Percentiles rank a stretch among this genome's conserved stretches.
Conservation (phyloP, 2,329 filamentous ascomycete genomes). For the Coniochaeta sp. region DNA sequence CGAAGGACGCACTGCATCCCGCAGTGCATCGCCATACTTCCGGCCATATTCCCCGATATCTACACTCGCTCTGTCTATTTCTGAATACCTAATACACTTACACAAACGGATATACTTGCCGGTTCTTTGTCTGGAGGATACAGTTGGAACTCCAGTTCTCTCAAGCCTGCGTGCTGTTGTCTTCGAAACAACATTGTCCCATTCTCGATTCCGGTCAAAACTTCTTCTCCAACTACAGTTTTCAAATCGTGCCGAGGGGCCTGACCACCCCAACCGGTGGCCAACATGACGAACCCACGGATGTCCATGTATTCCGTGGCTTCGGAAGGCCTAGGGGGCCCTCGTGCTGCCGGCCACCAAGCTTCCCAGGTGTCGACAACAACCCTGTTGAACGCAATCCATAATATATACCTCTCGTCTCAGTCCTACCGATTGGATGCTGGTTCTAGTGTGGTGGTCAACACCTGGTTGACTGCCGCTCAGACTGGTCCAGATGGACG, state of each 20-base stretch:
- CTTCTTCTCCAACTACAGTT: not conserved
- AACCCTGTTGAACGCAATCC: slow-evolving; percentile 83
- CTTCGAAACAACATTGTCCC: not conserved
- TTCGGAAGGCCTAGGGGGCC: slow-evolving; percentile 54
- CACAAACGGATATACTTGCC: too few relatives aligned
- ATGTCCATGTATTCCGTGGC: slow-evolving; percentile 64
- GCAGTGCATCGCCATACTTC: not conserved
- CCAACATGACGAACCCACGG: slow-evolving; percentile 50
- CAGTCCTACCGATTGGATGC: slow-evolving; percentile 84
- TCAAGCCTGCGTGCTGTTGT: not conserved
- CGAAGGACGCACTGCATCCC: not conserved
- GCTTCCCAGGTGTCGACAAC: slow-evolving; percentile 83
- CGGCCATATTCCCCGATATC: not conserved
- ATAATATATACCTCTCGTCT: slow-evolving; percentile 77
- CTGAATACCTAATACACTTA: not conserved
- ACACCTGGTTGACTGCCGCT: slow-evolving; percentile 85
- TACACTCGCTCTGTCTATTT: slow-evolving; percentile 7
- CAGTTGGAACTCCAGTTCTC: too few relatives aligned
- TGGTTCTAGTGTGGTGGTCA: slow-evolving; percentile 85
- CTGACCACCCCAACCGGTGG: slow-evolving; percentile 17
- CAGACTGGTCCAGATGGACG: slow-evolving; percentile 63
- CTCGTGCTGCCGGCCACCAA: slow-evolving; percentile 56
- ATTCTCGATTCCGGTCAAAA: not conserved
- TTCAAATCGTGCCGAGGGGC: slow-evolving; percentile 20
- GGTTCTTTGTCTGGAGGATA: not conserved